A percentile compares a stretch with the other conserved stretches of the same genome.
Evolutionary conservation across 441 rosid genomes (phyloP).

Genomic region (Gossypium davidsonii): DNA sequence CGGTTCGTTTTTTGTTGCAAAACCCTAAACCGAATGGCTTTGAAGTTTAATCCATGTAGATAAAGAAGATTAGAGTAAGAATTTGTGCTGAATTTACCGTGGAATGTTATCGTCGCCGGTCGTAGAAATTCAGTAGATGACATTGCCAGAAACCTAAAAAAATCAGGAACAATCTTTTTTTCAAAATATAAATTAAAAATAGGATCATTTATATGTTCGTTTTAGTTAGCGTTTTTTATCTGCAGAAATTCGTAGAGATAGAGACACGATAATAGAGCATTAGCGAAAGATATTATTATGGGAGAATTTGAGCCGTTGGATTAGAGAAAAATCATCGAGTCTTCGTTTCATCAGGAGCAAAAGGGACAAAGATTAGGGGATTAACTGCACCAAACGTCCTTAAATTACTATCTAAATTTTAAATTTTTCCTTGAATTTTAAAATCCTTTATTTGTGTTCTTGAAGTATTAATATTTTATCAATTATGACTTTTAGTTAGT

Average conservation of each 20-base stretch:
- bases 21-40: conserved; percentile 35
- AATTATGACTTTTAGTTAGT: too few species aligned
- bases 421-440: too few species aligned
- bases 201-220: conserved; percentile 9
- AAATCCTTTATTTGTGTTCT: too few species aligned
- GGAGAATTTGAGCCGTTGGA: conserved; percentile 36
- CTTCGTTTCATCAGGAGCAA: not conserved
- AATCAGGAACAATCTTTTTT: conserved; percentile 11
- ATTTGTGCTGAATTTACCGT: conserved; percentile 24
- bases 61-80: conserved; percentile 27
- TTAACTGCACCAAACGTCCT: too few species aligned
- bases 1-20: conserved; percentile 31
- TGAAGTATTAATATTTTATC: too few species aligned
- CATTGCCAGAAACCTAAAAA: conserved; percentile 43
- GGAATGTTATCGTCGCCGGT: conserved; percentile 28
- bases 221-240: not conserved
- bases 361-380: not conserved
- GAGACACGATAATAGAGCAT: not conserved
- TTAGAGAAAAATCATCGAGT: not conserved
- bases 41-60: conserved; percentile 33
- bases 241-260: not conserved
- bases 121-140: conserved; percentile 40
- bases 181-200: not conserved
- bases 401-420: too few species aligned
- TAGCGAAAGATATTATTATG: conserved; percentile 22